Evolutionary conservation across 2,329 filamentous ascomycete species (phyloP), one percentile per base, ranked within the genome.

Genomic region (Ophiostoma ulmi): DNA sequence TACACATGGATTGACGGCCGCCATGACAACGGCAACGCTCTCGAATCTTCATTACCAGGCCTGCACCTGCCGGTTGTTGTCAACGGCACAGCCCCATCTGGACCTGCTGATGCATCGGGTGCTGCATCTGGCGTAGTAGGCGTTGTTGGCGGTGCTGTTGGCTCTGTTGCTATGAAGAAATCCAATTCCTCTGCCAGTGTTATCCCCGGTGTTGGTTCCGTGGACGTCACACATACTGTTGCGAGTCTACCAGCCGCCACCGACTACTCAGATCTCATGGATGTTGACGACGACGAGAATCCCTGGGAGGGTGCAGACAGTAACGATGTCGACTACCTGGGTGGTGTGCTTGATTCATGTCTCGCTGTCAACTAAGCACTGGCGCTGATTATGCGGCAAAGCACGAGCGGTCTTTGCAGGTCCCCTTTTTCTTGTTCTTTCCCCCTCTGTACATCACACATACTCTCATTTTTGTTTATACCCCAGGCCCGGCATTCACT

Each of bases 301-400:
- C 82, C 82, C 74, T 91, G 89, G 89, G 87, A 89, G 67, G 89
- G 88, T 2, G 84, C 84, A 55, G 84, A 85, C 67, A 73, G 75
- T 2, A 78, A 81, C 39, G 87, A 89, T 73, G 81, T 82, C 75
- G 80, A 83, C 67, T 79, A 82, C 70, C 80, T 90, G 36, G 84
- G 90, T 74, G 80, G 78, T 58, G 81, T 90, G 20, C 80, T 90
- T 68, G 86, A 88, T 72, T 86, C 85, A 3, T 85, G 84, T 72
- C 78, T 88, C 44, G 81, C 83, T 8, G 84, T 83, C 71, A 81
- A 80, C 61, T 82, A 38, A 22, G 7, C 4, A 36, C 7, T 31
- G 31, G 31, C 31, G 2, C 61, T n/a, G 61, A 11, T 8, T 10
- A 39, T 39, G n/a, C 7, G 48, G 48, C n/a, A 22, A 8, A 22